A percentile compares a stretch with the other conserved stretches of the same genome.
phyloP scores from a whole-genome alignment of 306 rosid species.

The Sechiopsis laciniata region DNA sequence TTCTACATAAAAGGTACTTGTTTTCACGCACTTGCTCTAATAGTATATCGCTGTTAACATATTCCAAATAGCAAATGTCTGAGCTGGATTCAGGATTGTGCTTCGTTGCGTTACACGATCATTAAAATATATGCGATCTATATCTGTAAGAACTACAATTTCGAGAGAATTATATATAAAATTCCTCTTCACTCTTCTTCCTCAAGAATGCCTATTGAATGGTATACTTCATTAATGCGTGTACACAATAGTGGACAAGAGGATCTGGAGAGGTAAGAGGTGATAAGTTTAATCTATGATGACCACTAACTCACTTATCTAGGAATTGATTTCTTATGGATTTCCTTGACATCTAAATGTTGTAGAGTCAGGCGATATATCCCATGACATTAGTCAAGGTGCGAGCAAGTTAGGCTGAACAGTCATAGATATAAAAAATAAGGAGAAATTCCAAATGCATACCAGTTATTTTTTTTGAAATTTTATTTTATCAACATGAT shows the following conservation, averaged over 20 bases:
- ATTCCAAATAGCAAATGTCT: background rate
- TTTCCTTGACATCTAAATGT: too few species aligned
- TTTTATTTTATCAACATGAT: background rate
- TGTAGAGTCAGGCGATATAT: too few species aligned
- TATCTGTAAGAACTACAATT: background rate
- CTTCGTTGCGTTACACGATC: background rate
- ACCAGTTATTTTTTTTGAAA: background rate
- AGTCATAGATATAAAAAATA: too few species aligned
- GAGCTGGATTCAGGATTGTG: background rate
- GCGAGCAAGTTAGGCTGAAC: too few species aligned
- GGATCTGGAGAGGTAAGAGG: too few species aligned
- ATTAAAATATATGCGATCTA: background rate
- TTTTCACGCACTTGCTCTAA: background rate
- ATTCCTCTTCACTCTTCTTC: constrained; percentile 8
- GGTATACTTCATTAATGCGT: background rate
- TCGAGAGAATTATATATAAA: background rate
- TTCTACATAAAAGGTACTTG: background rate
- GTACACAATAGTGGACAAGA: too few species aligned
- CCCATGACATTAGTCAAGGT: too few species aligned
- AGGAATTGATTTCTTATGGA: too few species aligned
- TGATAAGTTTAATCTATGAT: too few species aligned
- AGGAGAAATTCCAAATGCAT: background rate
- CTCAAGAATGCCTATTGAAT: background rate
- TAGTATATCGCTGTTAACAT: background rate
- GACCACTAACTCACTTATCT: too few species aligned